Base-by-base conservation (phyloP, 495 filamentous ascomycete genomes). In the Hyaloscypha hepaticicola region DNA sequence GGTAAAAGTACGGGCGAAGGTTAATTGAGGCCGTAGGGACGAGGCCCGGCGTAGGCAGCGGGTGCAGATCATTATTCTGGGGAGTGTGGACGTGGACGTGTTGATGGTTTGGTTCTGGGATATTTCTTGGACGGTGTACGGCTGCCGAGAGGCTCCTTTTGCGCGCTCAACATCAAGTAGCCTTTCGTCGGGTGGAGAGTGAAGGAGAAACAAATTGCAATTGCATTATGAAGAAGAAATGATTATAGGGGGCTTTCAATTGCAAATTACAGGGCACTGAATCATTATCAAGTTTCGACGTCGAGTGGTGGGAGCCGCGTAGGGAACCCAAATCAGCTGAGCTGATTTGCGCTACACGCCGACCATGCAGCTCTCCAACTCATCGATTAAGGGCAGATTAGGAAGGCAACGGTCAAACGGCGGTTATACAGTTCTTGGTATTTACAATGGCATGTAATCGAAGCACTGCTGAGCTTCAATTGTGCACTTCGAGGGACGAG, bases 11-110 rank as follows among this genome's bases (percentile, higher is more conserved):
- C 49, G 58, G 50, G 51, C 34, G 55, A 51, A 26, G 34, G 55
- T 27, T 61, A 28, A 53, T 38, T 49, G 29, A 49, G 38, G 41
- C 1, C 50, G 67, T 6, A 57, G 50, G 58, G 61, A n/a, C 14
- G 61, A 60, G 1, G 66, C 50, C 19, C 63, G 52, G 6, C 57
- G 65, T 5, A 76, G 49, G 60, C 73, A 76, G 52, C 67, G 68
- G 31, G 58, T 57, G 50, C 73, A 77, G 60, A 75, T 71, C 74
- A 76, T 76, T 24, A 51, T 69, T 33, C 45, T 60, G 65, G 59
- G 61, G 57, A 33, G n/a, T 22, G 33, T 51, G 26, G 28, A 50
- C 8, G 27, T 7, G 59, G 11, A 51, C 41, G 21, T 29, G 48
- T 24, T 65, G 63, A 57, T 56, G 52, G 24, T 48, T 51, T 59